Evolutionary conservation across 768 basidiomycete genomes (phyloP).

Genomic region (Polyporus arcularius): DNA sequence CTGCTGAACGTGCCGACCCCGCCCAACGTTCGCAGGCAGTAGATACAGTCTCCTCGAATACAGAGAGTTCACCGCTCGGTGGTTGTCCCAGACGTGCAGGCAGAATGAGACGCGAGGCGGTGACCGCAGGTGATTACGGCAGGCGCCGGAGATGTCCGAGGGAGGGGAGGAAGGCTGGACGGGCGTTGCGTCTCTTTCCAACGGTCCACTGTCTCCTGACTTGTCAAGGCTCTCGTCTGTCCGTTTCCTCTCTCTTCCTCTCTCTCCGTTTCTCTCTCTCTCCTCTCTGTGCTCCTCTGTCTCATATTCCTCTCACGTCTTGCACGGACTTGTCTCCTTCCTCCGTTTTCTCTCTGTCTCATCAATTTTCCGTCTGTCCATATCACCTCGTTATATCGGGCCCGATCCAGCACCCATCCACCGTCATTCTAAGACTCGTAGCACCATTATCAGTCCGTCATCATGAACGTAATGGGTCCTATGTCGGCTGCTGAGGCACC

Average conservation of each 20-base stretch:
- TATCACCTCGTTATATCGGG: conserved; percentile 16
- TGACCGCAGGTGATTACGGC: conserved; percentile 22
- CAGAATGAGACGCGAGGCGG: background rate
- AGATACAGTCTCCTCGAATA: background rate
- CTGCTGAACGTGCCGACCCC: conserved; percentile 78
- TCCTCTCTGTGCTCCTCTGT: conserved; percentile 46
- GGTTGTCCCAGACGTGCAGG: conserved; percentile 1
- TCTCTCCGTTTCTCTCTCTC: conserved; percentile 51
- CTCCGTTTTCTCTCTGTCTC: conserved; percentile 25
- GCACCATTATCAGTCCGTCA: conserved; percentile 39
- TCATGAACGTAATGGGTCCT: conserved; percentile 74
- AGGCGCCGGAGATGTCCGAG: conserved; percentile 29
- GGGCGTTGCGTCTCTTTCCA: conserved; percentile 12
- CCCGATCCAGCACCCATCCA: conserved; percentile 15
- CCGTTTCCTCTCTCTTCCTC: conserved; percentile 37
- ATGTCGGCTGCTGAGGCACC: conserved; percentile 78
- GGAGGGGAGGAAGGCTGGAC: conserved; percentile 8
- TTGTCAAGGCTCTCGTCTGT: conserved; percentile 37
- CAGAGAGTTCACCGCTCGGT: background rate
- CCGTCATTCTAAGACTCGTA: conserved; percentile 28
- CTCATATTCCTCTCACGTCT: conserved; percentile 52
- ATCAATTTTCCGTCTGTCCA: conserved; percentile 32
- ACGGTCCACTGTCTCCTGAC: conserved; percentile 29
- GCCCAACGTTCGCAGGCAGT: conserved; percentile 35
- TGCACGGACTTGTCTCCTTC: conserved; percentile 41